Conservation (phyloP, 768 basidiomycete species). For the Hebeloma cylindrosporum region DNA sequence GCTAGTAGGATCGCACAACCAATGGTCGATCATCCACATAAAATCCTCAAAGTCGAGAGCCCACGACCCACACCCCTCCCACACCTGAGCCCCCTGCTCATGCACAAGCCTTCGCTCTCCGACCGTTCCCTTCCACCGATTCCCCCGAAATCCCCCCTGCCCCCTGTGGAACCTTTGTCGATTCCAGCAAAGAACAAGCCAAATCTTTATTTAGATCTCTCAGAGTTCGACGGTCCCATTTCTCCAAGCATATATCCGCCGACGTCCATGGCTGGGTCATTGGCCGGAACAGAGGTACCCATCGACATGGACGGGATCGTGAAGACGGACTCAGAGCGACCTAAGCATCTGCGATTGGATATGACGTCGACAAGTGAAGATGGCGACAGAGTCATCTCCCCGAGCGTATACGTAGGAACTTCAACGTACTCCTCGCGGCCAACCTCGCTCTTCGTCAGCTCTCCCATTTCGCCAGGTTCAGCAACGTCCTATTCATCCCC, state of each 20-base stretch:
- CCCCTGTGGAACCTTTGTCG: conserved; percentile 3
- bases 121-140: conserved; percentile 35
- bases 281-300: background rate
- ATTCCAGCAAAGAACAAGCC: conserved; percentile 9
- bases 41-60: conserved; percentile 17
- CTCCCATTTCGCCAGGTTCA: conserved; percentile 9
- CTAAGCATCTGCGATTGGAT: background rate
- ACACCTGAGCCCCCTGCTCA: conserved; percentile 18
- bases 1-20: background rate
- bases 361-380: background rate
- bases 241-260: conserved; percentile 17
- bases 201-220: conserved; percentile 19
- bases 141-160: conserved; percentile 23
- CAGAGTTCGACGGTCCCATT: conserved; percentile 15
- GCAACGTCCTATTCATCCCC: conserved; percentile 7
- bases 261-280: background rate
- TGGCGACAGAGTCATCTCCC: no score
- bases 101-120: conserved; percentile 21
- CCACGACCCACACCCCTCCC: conserved; percentile 22
- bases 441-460: conserved; percentile 11
- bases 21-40: background rate
- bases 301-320: background rate
- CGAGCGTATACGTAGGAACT: no score
- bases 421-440: conserved; percentile 7
- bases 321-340: background rate